Base-by-base conservation (phyloP, 78 protist genomes). In the Ministeria vibrans region DNA sequence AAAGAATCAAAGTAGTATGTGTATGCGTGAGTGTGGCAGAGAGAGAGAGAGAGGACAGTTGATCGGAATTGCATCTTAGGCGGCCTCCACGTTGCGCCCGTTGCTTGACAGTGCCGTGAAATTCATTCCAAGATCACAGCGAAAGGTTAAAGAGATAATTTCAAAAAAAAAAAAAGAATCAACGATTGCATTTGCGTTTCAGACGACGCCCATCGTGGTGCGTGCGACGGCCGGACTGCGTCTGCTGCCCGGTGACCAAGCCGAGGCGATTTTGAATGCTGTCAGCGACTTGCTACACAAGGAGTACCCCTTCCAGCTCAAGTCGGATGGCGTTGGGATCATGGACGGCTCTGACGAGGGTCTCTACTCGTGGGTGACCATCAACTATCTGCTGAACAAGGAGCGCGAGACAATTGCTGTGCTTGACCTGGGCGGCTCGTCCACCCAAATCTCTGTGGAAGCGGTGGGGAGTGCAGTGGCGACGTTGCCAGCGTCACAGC, bases 351-450 rank as follows among this genome's bases (percentile, higher is more conserved):
- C 36, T 0, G 79, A 79, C 23, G 88, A 84, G 55, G 83, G 87
- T 61, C 22, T 69, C 51, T 85, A 32, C 55, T 83, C 78, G 23
- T 85, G 83, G 84, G 78, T 85, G 34, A 62, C 84, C 0, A 84
- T 79, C 46, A 85, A 85, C 68, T 85, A 69, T 28, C 70, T 85
- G 45, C 53, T 63, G 43, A 25, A 25, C 28, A 0, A 66, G 63
- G 44, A n/a, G 45, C 34, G 59, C 46, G 43, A 70, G 63, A 2
- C 68, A n/a, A 70, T 79, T n/a, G 89, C 80, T 41, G 83, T 78
- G n/a, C 79, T 85, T 1, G 89, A 85, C 77, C 73, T 85, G 30
- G 89, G 89, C 38, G 89, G 89, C 27, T 83, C 78, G 20, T 85
- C 89, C 27, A 75, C 84, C 0, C 89, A 68, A 11, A 68, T 68